Percentiles rank a stretch among this genome's conserved stretches.
phyloP scores from a whole-genome alignment of 495 filamentous ascomycete genomes.

The Achaetomiella virescens region DNA sequence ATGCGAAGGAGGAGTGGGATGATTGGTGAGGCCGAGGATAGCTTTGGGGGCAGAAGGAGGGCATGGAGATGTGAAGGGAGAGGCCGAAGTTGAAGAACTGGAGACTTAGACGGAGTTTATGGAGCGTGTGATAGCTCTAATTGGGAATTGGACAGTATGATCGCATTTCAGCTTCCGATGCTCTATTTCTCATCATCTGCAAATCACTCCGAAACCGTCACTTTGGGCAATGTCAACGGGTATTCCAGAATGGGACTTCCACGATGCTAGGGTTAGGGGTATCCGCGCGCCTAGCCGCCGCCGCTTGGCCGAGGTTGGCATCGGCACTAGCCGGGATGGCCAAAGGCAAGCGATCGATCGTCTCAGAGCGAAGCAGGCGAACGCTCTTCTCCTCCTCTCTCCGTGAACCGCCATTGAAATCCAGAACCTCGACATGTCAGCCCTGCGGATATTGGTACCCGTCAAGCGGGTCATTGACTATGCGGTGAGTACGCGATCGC shows the following conservation, averaged over 20 bases:
- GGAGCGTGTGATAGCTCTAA: not conserved
- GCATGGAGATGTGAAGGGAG: not conserved
- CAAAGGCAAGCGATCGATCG: conserved; percentile 3
- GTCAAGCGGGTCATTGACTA: conserved; percentile 99
- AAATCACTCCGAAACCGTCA: no score
- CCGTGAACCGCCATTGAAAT: conserved; percentile 22
- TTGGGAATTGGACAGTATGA: not conserved
- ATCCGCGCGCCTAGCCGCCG: not conserved
- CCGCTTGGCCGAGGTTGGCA: conserved; percentile 33
- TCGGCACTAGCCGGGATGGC: conserved; percentile 32
- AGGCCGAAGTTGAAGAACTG: no score
- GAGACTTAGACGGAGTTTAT: not conserved
- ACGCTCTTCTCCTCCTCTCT: conserved; percentile 7
- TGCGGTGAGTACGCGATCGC: conserved; percentile 56
- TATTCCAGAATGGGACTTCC: not conserved
- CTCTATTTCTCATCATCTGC: no score
- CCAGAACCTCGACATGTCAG: conserved; percentile 55
- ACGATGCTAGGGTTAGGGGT: conserved; percentile 24
- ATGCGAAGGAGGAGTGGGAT: conserved; percentile 56
- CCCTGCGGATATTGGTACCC: conserved; percentile 88
- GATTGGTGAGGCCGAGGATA: conserved; percentile 50
- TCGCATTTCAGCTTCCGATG: not conserved
- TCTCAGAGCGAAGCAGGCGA: not conserved
- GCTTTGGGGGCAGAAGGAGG: not conserved
- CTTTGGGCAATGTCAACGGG: no score